These are phyloP conservation scores for Drechslerella coelobrocha DNA, from an alignment of 2,329 filamentous ascomycete genomes.

Conservation along the genomic window DNA sequence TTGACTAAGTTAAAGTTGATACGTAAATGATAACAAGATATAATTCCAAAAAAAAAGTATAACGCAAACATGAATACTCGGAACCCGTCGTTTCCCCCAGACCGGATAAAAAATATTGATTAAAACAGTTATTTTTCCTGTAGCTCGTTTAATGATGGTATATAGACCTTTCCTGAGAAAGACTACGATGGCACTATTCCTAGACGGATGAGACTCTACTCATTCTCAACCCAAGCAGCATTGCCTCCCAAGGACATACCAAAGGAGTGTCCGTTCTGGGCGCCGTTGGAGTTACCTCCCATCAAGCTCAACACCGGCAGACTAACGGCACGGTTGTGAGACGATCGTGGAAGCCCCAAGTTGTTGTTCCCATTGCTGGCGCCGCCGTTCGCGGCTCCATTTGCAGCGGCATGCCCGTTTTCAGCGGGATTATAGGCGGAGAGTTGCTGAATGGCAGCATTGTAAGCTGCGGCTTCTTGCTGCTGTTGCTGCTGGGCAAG, in stretches of 20 bases:
- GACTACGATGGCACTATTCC: not conserved
- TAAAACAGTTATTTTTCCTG: slow-evolving; percentile 45
- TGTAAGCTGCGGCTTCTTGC: slow-evolving; percentile 74
- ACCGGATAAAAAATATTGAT: slow-evolving; percentile 21
- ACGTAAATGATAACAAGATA: slow-evolving; percentile 26
- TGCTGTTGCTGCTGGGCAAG: slow-evolving; percentile 73
- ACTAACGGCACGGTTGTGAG: slow-evolving; percentile 82
- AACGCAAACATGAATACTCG: slow-evolving; percentile 47
- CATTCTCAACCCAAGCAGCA: slow-evolving; percentile 46
- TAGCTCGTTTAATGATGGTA: slow-evolving; percentile 27
- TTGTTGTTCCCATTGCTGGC: slow-evolving; percentile 55
- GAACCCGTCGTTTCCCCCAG: slow-evolving; percentile 40
- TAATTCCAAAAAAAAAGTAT: slow-evolving; percentile 28
- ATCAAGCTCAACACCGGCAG: slow-evolving; percentile 74
- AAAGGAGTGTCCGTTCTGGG: slow-evolving; percentile 63
- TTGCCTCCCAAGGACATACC: slow-evolving; percentile 54
- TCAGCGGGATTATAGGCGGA: slow-evolving; percentile 68
- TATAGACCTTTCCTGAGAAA: not conserved
- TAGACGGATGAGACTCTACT: slow-evolving; percentile 20
- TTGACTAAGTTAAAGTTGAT: slow-evolving; percentile 38
- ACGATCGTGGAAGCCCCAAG: slow-evolving; percentile 60
- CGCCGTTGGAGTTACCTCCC: slow-evolving; percentile 65
- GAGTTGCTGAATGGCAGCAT: slow-evolving; percentile 80
- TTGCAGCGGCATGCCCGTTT: slow-evolving; percentile 58
- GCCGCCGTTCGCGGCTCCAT: slow-evolving; percentile 54